phyloP scores from a whole-genome alignment of 768 basidiomycete species.

The Agrocybe chaxingu region DNA sequence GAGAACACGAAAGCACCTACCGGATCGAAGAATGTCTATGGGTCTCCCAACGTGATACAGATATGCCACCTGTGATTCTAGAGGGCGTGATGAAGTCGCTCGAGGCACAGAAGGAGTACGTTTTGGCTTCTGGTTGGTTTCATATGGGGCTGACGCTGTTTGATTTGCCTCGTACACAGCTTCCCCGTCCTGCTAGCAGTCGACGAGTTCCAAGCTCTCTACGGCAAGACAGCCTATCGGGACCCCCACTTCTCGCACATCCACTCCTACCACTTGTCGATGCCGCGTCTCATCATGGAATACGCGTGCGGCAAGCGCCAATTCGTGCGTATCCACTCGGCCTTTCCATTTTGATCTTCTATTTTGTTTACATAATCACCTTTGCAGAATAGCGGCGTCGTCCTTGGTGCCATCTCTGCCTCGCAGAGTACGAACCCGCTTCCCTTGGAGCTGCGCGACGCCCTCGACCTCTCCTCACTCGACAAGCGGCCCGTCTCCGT shows the following conservation, averaged over 20 bases:
- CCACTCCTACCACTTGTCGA: constrained; percentile 72
- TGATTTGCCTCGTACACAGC: constrained; percentile 31
- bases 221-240: constrained; percentile 63
- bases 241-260: constrained; percentile 70
- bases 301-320: constrained; percentile 66
- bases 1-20: too few relatives aligned
- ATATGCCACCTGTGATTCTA: constrained; percentile 59
- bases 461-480: constrained; percentile 34
- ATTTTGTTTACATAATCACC: constrained; percentile 2
- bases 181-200: constrained; percentile 79
- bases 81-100: constrained; percentile 58
- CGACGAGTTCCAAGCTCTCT: constrained; percentile 86
- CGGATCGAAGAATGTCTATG: too few relatives aligned
- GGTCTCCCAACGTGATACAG: too few relatives aligned
- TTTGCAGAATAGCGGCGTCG: constrained; percentile 60
- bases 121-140: constrained; percentile 1
- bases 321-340: constrained; percentile 49
- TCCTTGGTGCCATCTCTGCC: constrained; percentile 67
- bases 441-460: constrained; percentile 62
- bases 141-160: background rate
- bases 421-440: constrained; percentile 57
- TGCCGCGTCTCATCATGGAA: constrained; percentile 76
- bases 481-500: constrained; percentile 37
- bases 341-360: background rate
- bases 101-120: constrained; percentile 61